Conservation (phyloP, 2,329 filamentous ascomycete genomes). For the Sporothrix pseudoabietina region DNA sequence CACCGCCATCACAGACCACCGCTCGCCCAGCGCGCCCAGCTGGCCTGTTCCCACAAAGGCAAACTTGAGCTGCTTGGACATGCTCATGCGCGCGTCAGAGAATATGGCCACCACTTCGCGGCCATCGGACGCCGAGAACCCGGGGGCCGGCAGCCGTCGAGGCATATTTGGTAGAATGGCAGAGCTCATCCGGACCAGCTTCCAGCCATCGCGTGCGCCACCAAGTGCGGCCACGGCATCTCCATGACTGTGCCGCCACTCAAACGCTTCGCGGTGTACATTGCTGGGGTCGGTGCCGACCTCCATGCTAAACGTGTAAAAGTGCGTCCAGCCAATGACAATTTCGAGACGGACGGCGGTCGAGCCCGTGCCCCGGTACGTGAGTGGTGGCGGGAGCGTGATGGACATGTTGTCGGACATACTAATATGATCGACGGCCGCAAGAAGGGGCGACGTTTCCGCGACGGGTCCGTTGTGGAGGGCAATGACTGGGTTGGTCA, state of each 20-base stretch:
- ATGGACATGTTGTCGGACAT: conserved; percentile 36
- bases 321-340: conserved; percentile 31
- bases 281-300: conserved; percentile 36
- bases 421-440: conserved; percentile 36
- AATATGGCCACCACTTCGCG: conserved; percentile 50
- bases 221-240: conserved; percentile 42
- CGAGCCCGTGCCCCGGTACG: conserved; percentile 31
- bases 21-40: conserved; percentile 46
- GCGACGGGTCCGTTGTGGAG: conserved; percentile 43
- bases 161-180: conserved; percentile 24
- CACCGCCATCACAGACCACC: conserved; percentile 50
- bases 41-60: conserved; percentile 46
- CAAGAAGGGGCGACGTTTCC: conserved; percentile 39
- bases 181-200: conserved; percentile 45
- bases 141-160: conserved; percentile 30
- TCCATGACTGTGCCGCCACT: conserved; percentile 48
- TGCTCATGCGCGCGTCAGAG: conserved; percentile 41
- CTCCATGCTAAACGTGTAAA: conserved; percentile 44
- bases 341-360: conserved; percentile 30
- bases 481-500: conserved; percentile 39
- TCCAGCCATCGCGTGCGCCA: conserved; percentile 44
- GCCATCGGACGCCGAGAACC: conserved; percentile 41
- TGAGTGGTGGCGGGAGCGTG: conserved; percentile 40
- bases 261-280: conserved; percentile 43
- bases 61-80: conserved; percentile 45